Evolutionary conservation across 495 filamentous ascomycete species (phyloP).

Genomic region (Talaromyces nanjingensis): DNA sequence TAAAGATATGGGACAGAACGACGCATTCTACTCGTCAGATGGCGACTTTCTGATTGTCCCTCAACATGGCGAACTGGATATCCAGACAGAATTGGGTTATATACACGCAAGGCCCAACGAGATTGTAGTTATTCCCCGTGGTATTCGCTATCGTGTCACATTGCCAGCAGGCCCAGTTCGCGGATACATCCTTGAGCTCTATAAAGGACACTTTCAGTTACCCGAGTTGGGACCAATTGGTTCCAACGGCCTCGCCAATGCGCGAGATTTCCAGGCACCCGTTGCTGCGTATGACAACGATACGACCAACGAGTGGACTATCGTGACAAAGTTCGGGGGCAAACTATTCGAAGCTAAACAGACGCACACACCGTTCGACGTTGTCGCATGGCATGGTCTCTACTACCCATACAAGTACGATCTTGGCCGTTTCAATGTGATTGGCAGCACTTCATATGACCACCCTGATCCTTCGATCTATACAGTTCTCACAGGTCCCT

Average conservation of each 20-base stretch:
- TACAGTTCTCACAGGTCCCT: conserved; percentile 71
- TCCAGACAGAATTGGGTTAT: conserved; percentile 77
- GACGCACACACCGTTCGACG: conserved; percentile 70
- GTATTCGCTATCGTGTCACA: conserved; percentile 69
- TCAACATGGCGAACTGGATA: conserved; percentile 76
- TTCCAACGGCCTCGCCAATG: conserved; percentile 78
- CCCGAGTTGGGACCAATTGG: conserved; percentile 89
- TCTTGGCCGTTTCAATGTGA: conserved; percentile 69
- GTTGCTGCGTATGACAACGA: conserved; percentile 67
- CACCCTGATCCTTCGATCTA: conserved; percentile 80
- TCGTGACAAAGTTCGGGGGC: neutral
- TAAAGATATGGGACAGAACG: conserved; percentile 20
- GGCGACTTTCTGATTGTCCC: conserved; percentile 82
- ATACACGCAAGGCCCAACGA: conserved; percentile 82
- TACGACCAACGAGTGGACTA: conserved; percentile 18
- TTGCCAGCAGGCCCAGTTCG: conserved; percentile 57
- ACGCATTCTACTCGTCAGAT: conserved; percentile 80
- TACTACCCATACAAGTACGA: conserved; percentile 85
- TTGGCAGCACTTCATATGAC: conserved; percentile 67
- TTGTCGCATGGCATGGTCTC: conserved; percentile 75
- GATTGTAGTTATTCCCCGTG: conserved; percentile 80
- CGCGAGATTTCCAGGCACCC: conserved; percentile 81
- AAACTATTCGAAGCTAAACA: conserved; percentile 65
- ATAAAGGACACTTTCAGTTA: conserved; percentile 75
- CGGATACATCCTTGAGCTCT: conserved; percentile 83